Base-by-base conservation (phyloP, 331 rosid genomes). In the Malus hybrid region DNA sequence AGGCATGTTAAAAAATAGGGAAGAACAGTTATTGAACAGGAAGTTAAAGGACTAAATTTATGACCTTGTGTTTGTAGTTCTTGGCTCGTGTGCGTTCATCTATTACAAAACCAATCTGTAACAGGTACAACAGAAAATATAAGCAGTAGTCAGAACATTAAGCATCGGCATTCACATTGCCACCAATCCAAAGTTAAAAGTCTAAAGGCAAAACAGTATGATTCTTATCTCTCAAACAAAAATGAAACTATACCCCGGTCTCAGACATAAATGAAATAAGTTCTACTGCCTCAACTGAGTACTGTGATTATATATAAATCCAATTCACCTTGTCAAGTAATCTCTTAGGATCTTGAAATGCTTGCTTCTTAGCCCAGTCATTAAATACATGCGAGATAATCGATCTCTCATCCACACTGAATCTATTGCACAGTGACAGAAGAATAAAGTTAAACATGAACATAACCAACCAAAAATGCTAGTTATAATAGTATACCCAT, bases 301-400 rank as follows among this genome's bases (percentile, higher is more conserved):
- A 22, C 34, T 32, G 34, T 34, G 39, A 32, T 1, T 6, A 34
- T 34, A 6, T 34, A 6, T 34, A 34, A 34, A 34, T 34, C 39
- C 7, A 34, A 34, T 34, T 34, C 39, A 94, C 98, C 98, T 94
- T 94, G 85, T 89, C 90, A 83, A 94, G 90, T 82, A 93, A 80
- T 87, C 97, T 90, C 85, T 87, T 90, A 34, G 94, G 96, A 81
- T 91, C 89, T 81, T 93, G 95, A 88, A 93, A 93, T 77, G 96
- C 98, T 88, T 86, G 87, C 86, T 88, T 93, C 82, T 87, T 93
- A 67, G 98, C 95, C 96, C 98, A 94, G 71, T 91, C 90, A 81
- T 90, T 93, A 79, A 94, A 94, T 81, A 94, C 52, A 62, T 91
- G 95, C 67, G 97, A 91, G 74, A 94, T 81, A 74, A 84, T 73